These are phyloP conservation scores for Rhizopus sp. DNA, from an alignment of 371 early-diverging fungal species.

Conservation along the genomic window DNA sequence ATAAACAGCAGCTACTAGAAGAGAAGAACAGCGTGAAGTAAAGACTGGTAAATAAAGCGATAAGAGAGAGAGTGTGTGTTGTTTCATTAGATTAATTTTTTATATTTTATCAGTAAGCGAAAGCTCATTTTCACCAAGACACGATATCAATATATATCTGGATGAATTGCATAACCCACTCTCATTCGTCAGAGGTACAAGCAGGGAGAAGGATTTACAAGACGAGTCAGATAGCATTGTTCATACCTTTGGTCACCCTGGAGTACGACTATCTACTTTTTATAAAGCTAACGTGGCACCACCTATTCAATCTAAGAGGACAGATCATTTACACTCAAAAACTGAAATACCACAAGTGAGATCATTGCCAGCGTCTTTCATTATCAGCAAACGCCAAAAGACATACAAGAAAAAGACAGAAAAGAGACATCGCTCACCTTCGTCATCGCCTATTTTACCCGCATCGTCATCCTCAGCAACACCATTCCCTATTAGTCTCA, in stretches of 20 bases:
- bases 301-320: constrained; percentile 16
- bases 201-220: constrained; percentile 5
- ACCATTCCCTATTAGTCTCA: background rate
- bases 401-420: background rate
- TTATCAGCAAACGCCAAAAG: background rate
- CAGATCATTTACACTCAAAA: constrained; percentile 1
- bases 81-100: background rate
- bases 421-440: background rate
- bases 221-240: constrained; percentile 4
- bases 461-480: background rate
- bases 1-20: background rate
- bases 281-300: constrained; percentile 11
- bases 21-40: background rate
- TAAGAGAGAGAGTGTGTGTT: background rate
- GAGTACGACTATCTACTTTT: constrained; percentile 13
- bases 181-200: constrained; percentile 18
- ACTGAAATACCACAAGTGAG: background rate
- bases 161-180: constrained; percentile 18
- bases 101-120: background rate
- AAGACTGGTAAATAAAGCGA: background rate
- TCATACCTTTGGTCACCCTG: constrained; percentile 6
- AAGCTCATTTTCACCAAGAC: constrained; percentile 15
- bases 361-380: background rate
- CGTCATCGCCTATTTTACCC: background rate
- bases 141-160: constrained; percentile 19